A percentile compares a stretch with the other conserved stretches of the same genome.
phyloP scores from a whole-genome alignment of 202 grass and related monocot species.

The Setaria italica region DNA sequence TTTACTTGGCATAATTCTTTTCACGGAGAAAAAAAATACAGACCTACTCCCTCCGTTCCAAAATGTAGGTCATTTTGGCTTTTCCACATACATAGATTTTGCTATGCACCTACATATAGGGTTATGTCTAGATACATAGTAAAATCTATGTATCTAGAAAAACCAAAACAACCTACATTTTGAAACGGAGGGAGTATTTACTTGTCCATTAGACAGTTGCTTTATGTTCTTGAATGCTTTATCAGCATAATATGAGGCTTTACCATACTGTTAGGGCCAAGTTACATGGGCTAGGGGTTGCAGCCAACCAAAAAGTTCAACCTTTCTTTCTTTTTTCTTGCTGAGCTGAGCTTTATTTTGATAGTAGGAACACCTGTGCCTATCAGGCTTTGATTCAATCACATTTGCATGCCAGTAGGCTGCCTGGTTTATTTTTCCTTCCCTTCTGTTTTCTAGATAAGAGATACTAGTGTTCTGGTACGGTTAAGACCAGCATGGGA shows the following conservation, averaged over 20 bases:
- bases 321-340: background rate
- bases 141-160: too few species aligned
- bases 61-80: too few species aligned
- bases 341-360: constrained; percentile 9
- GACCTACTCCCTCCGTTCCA: background rate
- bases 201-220: constrained; percentile 4
- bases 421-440: constrained; percentile 21
- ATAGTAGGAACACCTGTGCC: background rate
- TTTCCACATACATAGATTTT: too few species aligned
- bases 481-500: constrained; percentile 94
- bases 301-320: background rate
- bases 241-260: background rate
- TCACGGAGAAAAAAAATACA: background rate
- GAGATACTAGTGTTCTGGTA: constrained; percentile 97
- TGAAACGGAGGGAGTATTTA: background rate
- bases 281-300: constrained; percentile 8
- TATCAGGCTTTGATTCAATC: constrained; percentile 17
- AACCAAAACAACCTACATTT: too few species aligned
- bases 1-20: constrained; percentile 16
- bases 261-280: constrained; percentile 2
- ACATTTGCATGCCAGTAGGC: constrained; percentile 30
- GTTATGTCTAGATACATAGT: too few species aligned
- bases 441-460: constrained; percentile 69
- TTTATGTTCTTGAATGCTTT: constrained; percentile 17
- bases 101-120: too few species aligned